Base-by-base conservation (phyloP, 768 basidiomycete genomes). In the Panaeolus cyanescens region DNA sequence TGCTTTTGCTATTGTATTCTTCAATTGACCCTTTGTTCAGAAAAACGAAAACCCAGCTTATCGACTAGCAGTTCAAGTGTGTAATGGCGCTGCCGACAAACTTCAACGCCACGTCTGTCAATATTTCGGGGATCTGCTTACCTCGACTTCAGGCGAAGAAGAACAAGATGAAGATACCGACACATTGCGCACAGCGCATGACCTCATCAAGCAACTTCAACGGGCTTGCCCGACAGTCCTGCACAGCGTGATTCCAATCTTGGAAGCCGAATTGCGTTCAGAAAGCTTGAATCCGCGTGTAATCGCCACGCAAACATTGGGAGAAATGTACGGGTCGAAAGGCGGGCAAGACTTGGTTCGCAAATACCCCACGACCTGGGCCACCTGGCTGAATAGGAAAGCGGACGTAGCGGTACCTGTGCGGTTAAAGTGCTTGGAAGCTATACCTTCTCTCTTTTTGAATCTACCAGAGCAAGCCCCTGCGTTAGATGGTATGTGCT, bases 81-180 rank as follows among this genome's bases (percentile, higher is more conserved):
- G 93, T 80, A 95, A 88, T 60, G 79, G 80, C 22, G 89, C 93
- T 0, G 83, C 92, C 3, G 93, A 95, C 73, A 92, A 91, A 72
- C 83, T 98, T 5, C 92, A 95, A 71, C 87, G 95, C 5, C 86
- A 95, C 63, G 91, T 96, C 50, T 92, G 89, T 70, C 88, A 92
- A 67, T 95, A 98, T 76, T 97, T 99, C 71, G 91, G 93, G 22
- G 96, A 97, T 67, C 88, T 93, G 62, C 91, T 96, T 62, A 69
- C 64, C 25, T 66, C 71, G 15, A 55, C 67, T n/a, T 54, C 69
- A 2, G 59, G 67, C 20, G 69, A 68, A 34, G 76, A 77, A 22
- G 83, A 87, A 39, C 76, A 77, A 36, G 85, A 89, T 12, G 89
- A 90, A 54, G 85, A 90, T 60, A 81, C 83, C 60, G 81, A 83